Evolutionary conservation across 2,329 filamentous ascomycete genomes (phyloP), one percentile per base, ranked within the genome.

Genomic region (Tolypocladium capitatum): DNA sequence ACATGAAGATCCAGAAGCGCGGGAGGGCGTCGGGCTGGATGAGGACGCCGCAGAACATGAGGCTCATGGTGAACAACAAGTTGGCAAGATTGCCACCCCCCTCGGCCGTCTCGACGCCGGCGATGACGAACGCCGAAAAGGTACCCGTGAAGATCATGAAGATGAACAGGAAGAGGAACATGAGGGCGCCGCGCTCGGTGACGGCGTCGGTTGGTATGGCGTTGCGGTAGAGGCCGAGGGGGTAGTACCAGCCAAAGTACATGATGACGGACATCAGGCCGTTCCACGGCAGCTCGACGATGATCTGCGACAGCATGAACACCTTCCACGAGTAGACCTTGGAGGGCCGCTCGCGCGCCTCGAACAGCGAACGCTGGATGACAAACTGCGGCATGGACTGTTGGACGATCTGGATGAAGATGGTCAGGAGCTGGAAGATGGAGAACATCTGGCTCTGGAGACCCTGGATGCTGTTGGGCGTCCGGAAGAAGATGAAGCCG

Each of bases 351-450:
- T 94, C 88, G 45, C 86, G 85, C 31, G 85, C 85, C 66, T 94
- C 88, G 64, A 92, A 94, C 0, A 94, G 71, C 13, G 83, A 79
- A 46, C 88, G 80, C 58, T 92, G 86, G 24, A 83, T 80, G 56
- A 92, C 83, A 56, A 94, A 94, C 56, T 88, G 83, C 1, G 87
- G 87, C 84, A 92, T 90, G 36, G 84, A 84, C 58, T 89, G 84
- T 61, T 89, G 82, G 4, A 84, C 77, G 32, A 90, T 72, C 58
- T 87, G 82, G 52, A 84, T 84, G 60, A 94, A 94, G 60, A 94
- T 80, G 40, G 83, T 91, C 49, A 85, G 71, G 48, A 91, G 68
- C 74, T 91, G 85, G 74, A 94, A 94, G 53, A 92, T 84, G 60
- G 81, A 76, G 62, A 94, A 94, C 73, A 91, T 82, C 56, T 90